phyloP scores from a whole-genome alignment of 768 basidiomycete species.

The Trametopsis cervina region DNA sequence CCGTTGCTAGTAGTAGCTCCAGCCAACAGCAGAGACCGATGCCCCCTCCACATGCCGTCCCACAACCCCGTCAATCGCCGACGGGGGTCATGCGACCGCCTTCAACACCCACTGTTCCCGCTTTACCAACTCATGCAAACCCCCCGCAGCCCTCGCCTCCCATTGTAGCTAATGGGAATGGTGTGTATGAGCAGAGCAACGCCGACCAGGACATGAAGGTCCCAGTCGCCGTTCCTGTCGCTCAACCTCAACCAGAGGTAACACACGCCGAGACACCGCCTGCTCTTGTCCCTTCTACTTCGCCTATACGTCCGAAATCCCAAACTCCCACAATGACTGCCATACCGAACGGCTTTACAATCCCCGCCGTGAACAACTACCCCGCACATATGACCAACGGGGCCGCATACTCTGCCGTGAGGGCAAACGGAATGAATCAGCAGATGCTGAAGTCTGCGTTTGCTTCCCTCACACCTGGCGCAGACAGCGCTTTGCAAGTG shows the following conservation, averaged over 20 bases:
- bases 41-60: conserved; percentile 40
- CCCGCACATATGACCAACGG: conserved; percentile 36
- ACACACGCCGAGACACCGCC: conserved; percentile 7
- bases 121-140: conserved; percentile 21
- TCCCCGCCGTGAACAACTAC: conserved; percentile 26
- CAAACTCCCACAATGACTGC: conserved; percentile 36
- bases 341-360: conserved; percentile 36
- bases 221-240: conserved; percentile 9
- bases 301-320: conserved; percentile 42
- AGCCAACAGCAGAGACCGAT: conserved; percentile 42
- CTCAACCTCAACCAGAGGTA: conserved; percentile 19
- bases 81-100: conserved; percentile 50
- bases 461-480: conserved; percentile 31
- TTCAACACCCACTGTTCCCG: conserved; percentile 27
- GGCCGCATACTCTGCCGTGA: conserved; percentile 27
- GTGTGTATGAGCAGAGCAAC: conserved; percentile 11
- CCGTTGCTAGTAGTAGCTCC: conserved; percentile 34
- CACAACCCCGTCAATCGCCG: conserved; percentile 58
- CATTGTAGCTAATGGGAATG: conserved; percentile 7
- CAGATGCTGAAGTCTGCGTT: conserved; percentile 57
- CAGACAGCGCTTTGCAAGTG: conserved; percentile 31
- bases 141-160: conserved; percentile 13
- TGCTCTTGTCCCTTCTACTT: conserved; percentile 15
- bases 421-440: conserved; percentile 39
- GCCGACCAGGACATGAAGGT: conserved; percentile 17